Percentiles rank a stretch among this genome's conserved stretches.
phyloP scores from a whole-genome alignment of 2,329 filamentous ascomycete species.

The Fusarium sp. region DNA sequence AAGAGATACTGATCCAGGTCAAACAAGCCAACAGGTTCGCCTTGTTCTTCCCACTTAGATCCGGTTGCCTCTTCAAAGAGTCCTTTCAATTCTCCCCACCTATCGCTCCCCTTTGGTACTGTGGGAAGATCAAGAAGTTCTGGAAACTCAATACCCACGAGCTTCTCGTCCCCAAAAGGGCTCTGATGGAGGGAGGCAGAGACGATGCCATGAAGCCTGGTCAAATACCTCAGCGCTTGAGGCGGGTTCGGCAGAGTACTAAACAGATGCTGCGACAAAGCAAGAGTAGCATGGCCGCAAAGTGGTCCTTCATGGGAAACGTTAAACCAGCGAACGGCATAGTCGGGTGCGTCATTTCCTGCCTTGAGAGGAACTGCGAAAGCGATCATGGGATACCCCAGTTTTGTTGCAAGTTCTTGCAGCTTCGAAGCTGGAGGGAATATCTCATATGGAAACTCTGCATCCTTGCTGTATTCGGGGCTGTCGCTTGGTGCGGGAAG shows the following conservation, averaged over 20 bases:
- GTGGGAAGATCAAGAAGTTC: neutral
- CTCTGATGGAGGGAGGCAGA: slow-evolving; percentile 1
- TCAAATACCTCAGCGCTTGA: neutral
- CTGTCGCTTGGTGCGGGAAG: neutral
- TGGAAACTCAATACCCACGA: slow-evolving; percentile 11
- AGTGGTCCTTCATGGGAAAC: slow-evolving; percentile 6
- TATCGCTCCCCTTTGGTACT: rapidly evolving
- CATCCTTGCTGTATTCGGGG: rapidly evolving
- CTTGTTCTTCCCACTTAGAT: neutral
- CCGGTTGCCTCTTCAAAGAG: neutral
- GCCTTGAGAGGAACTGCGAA: neutral
- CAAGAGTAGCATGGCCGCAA: slow-evolving; percentile 6
- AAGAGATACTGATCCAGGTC: slow-evolving; percentile 14
- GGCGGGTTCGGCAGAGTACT: neutral
- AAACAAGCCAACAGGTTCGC: neutral
- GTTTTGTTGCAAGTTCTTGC: neutral
- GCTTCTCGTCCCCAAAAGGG: neutral
- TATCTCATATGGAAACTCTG: neutral
- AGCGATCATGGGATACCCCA: neutral
- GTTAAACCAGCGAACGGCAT: slow-evolving; percentile 19
- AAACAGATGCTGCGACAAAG: slow-evolving; percentile 4
- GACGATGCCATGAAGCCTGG: slow-evolving; percentile 2
- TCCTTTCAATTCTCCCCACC: neutral
- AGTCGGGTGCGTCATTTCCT: neutral
- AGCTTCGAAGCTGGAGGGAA: neutral